These are phyloP conservation scores for Pseudozyma thailandica DNA, from an alignment of 1,284 basidiomycete species.

Conservation along the genomic window DNA sequence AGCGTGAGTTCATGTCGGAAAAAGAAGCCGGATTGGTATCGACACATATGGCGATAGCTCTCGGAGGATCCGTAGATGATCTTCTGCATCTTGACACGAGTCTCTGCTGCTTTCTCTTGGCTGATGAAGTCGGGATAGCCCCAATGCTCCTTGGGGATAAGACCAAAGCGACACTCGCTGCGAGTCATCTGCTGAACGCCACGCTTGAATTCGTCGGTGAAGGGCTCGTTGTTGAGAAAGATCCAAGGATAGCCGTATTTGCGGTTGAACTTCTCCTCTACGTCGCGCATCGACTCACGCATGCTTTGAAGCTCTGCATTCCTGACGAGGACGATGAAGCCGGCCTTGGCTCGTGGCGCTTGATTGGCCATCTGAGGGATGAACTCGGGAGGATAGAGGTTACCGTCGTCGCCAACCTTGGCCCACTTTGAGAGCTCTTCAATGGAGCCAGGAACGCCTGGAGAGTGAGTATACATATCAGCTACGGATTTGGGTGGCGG, in stretches of 20 bases:
- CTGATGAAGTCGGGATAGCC: conserved; percentile 78
- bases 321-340: conserved; percentile 67
- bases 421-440: conserved; percentile 61
- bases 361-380: conserved; percentile 59
- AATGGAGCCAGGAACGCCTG: conserved; percentile 44
- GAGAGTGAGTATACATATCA: conserved; percentile 60
- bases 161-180: conserved; percentile 74
- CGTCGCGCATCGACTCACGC: conserved; percentile 59
- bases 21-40: conserved; percentile 90
- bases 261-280: conserved; percentile 66
- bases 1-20: conserved; percentile 70
- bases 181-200: conserved; percentile 65
- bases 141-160: conserved; percentile 86
- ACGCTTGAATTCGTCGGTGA: conserved; percentile 69
- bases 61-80: conserved; percentile 85
- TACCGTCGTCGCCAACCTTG: conserved; percentile 58
- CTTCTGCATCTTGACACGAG: conserved; percentile 77
- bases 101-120: conserved; percentile 75
- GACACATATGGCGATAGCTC: conserved; percentile 75
- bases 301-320: conserved; percentile 66
- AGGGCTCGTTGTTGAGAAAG: conserved; percentile 69
- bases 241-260: conserved; percentile 69
- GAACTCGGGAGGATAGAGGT: conserved; percentile 63
- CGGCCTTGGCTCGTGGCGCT: conserved; percentile 65
- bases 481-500: conserved; percentile 40